Percentiles rank a stretch among this genome's conserved stretches.
phyloP scores from a whole-genome alignment of 257 asterid species.

The Solanum gandarillasii region DNA sequence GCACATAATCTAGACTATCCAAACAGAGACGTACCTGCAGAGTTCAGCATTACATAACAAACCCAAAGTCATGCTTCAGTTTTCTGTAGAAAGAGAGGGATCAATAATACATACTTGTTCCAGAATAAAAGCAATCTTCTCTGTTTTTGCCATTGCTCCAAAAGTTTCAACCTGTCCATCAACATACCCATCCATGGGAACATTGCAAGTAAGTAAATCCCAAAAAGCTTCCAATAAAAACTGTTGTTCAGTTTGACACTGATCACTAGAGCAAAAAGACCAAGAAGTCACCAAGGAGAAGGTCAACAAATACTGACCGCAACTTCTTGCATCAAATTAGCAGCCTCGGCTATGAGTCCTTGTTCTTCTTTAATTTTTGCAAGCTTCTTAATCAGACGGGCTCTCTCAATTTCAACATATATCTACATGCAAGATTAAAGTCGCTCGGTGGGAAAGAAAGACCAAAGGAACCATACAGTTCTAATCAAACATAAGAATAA shows the following conservation, averaged over 20 bases:
- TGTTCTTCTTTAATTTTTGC: conserved; percentile 92
- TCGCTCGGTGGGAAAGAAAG: not conserved
- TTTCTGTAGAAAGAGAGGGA: not conserved
- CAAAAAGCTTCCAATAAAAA: not conserved
- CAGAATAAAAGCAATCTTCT: conserved; percentile 91
- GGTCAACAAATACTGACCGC: conserved; percentile 38
- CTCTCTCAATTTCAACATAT: conserved; percentile 97
- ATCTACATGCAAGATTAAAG: conserved; percentile 30
- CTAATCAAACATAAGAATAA: not conserved
- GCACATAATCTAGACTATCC: conserved; percentile 87
- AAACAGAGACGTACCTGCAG: conserved; percentile 88
- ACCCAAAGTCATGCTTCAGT: not conserved
- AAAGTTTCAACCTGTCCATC: conserved; percentile 76
- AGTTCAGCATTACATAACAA: not conserved
- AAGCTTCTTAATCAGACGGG: conserved; percentile 83
- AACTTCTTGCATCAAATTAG: conserved; percentile 97
- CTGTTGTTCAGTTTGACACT: not conserved
- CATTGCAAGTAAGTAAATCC: not conserved
- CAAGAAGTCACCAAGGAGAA: not conserved
- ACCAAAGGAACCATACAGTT: not conserved
- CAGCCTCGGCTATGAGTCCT: conserved; percentile 90
- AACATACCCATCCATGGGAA: not conserved
- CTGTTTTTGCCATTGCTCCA: conserved; percentile 99
- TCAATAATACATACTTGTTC: conserved; percentile 57
- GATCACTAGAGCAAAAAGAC: not conserved